A percentile compares a stretch with the other conserved stretches of the same genome.
Evolutionary conservation across 2,329 filamentous ascomycete species (phyloP).

Genomic region (Penicillium sp.): DNA sequence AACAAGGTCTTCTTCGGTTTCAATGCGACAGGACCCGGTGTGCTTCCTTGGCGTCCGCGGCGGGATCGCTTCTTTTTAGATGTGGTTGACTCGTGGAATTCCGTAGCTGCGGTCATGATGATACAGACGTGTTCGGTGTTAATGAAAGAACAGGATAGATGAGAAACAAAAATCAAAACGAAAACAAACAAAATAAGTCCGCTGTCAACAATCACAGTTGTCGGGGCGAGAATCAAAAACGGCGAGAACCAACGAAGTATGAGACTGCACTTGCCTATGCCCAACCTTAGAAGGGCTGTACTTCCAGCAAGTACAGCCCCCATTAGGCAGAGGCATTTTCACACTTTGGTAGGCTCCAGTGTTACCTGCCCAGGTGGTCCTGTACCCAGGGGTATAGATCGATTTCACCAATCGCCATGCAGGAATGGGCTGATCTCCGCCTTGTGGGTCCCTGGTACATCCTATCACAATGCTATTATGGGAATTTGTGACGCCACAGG

Average conservation of each 20-base stretch:
- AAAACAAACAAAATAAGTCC: background rate
- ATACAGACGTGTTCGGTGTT: background rate
- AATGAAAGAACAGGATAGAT: background rate
- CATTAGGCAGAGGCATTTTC: background rate
- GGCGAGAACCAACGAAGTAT: background rate
- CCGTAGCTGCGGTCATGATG: background rate
- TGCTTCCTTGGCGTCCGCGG: constrained; percentile 8
- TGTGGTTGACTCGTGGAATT: background rate
- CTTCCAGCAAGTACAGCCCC: background rate
- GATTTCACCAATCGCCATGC: background rate
- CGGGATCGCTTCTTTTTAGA: constrained; percentile 14
- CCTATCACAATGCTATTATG: background rate
- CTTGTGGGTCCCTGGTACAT: background rate
- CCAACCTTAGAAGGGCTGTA: too few species aligned
- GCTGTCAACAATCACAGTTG: background rate
- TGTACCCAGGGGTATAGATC: background rate
- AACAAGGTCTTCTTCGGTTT: constrained; percentile 18
- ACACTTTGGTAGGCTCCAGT: background rate
- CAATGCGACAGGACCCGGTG: background rate
- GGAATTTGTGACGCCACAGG: too few species aligned
- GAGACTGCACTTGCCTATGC: background rate
- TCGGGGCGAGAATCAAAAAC: background rate
- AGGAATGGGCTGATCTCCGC: background rate
- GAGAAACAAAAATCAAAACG: background rate
- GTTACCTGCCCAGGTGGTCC: background rate